These are phyloP conservation scores for Penicillium tannophilum DNA, from an alignment of 495 filamentous ascomycete species.

Conservation along the genomic window DNA sequence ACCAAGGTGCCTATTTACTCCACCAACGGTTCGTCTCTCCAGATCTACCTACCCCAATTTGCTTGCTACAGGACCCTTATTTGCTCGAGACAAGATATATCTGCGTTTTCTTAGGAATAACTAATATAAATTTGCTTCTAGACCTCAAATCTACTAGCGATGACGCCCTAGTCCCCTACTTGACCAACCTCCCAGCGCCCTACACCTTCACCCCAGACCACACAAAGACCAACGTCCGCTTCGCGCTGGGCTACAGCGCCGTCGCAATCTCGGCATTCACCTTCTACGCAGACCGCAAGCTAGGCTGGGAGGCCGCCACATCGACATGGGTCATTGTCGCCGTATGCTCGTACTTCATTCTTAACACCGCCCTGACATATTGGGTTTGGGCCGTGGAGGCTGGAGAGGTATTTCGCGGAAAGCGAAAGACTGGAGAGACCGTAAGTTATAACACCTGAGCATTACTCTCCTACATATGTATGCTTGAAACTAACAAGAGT, in stretches of 20 bases:
- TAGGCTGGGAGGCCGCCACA: constrained; percentile 85
- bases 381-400: constrained; percentile 90
- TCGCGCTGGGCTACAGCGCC: constrained; percentile 79
- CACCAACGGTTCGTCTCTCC: constrained; percentile 43
- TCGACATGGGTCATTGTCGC: constrained; percentile 68
- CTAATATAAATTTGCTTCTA: constrained; percentile 35
- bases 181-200: constrained; percentile 66
- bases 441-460: constrained; percentile 33
- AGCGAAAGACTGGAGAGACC: constrained; percentile 54
- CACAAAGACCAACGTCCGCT: constrained; percentile 76
- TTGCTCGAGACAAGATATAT: background rate
- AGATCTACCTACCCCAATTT: constrained; percentile 23
- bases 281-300: constrained; percentile 88
- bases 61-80: background rate
- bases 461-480: background rate
- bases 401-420: constrained; percentile 77
- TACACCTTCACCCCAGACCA: constrained; percentile 78
- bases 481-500: constrained; percentile 4
- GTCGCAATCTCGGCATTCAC: constrained; percentile 76
- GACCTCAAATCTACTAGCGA: constrained; percentile 97
- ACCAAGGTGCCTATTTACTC: constrained; percentile 52
- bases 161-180: constrained; percentile 90
- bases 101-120: background rate
- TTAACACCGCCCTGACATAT: constrained; percentile 77
- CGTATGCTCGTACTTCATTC: constrained; percentile 74